Percentiles rank a stretch among this genome's conserved stretches.
Conservation (phyloP, 148 eudicot species). For the Arbutus unedo region DNA sequence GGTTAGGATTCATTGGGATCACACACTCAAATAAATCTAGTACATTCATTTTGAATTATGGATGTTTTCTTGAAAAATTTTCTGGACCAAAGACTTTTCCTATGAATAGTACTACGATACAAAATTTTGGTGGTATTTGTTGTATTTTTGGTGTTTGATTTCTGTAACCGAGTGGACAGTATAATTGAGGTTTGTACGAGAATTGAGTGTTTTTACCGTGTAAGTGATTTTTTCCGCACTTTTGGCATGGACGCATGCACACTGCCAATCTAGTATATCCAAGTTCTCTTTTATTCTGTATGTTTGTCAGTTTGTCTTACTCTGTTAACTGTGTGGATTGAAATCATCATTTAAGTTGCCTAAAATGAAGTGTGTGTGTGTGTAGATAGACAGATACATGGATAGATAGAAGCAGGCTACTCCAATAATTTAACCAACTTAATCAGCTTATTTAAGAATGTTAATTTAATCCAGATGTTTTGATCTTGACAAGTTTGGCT, state of each 20-base stretch:
- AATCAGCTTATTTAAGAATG: not conserved
- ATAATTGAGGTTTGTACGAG: not conserved
- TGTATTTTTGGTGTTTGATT: not conserved
- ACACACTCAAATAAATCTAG: too few relatives aligned
- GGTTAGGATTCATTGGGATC: too few relatives aligned
- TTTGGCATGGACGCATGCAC: not conserved
- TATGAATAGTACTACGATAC: not conserved
- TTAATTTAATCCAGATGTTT: not conserved
- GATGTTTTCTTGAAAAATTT: too few relatives aligned
- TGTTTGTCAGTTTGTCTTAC: not conserved
- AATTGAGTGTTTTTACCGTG: not conserved
- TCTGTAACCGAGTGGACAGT: not conserved
- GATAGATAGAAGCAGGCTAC: not conserved
- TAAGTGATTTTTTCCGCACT: not conserved
- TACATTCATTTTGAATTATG: too few relatives aligned
- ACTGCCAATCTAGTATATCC: not conserved
- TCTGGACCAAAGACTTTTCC: too few relatives aligned
- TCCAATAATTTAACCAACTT: not conserved
- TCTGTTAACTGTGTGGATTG: not conserved
- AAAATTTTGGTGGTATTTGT: not conserved
- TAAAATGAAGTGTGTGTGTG: not conserved
- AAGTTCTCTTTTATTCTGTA: not conserved
- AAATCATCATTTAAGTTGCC: not conserved
- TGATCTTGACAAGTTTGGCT: not conserved
- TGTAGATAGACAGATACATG: not conserved